Evolutionary conservation across 768 basidiomycete genomes (phyloP).

Genomic region (Fibroporia radiculosa): DNA sequence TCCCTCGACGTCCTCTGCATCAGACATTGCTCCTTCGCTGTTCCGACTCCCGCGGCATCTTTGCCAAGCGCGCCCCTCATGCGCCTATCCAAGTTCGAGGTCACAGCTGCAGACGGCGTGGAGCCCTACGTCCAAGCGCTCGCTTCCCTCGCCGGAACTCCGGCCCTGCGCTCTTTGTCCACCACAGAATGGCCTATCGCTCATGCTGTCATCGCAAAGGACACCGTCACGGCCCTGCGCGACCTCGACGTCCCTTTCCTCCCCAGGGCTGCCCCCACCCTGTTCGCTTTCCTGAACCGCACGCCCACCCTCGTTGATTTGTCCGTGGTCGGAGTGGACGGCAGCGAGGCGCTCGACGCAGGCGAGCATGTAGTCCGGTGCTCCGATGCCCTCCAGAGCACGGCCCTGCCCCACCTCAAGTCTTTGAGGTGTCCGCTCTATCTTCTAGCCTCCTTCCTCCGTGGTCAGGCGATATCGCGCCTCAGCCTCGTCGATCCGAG

Average conservation of each 20-base stretch:
- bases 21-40: conserved; percentile 1
- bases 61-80: background rate
- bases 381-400: background rate
- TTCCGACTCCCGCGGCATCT: background rate
- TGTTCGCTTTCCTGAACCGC: background rate
- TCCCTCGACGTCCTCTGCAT: background rate
- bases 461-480: background rate
- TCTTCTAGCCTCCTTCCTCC: background rate
- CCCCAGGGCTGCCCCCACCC: background rate
- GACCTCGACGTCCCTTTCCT: background rate
- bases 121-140: conserved; percentile 1
- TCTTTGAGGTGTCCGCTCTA: conserved; percentile 2
- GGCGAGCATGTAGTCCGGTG: background rate
- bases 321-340: background rate
- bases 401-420: background rate
- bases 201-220: background rate
- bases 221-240: background rate
- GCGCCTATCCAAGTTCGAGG: background rate
- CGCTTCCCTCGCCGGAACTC: background rate
- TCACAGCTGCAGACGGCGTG: background rate
- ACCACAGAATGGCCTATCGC: conserved; percentile 3
- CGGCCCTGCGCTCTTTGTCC: background rate
- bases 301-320: background rate
- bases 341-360: background rate
- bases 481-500: conserved; percentile 2